Percentiles rank a stretch among this genome's conserved stretches.
phyloP scores from a whole-genome alignment of 345 rosid genomes.

The Physaria fendleri region DNA sequence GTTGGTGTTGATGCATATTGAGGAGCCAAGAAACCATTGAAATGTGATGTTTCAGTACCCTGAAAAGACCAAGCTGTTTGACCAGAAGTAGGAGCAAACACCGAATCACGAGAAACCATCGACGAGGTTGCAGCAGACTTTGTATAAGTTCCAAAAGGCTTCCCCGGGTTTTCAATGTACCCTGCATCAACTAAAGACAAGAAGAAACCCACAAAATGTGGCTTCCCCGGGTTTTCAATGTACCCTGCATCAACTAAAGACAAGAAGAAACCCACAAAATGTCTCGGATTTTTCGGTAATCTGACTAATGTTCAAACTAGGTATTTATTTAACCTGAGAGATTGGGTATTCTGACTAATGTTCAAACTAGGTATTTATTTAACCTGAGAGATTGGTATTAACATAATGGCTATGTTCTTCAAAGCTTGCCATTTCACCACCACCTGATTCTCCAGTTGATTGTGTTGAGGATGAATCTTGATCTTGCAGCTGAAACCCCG shows the following conservation, averaged over 20 bases:
- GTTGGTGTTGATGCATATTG: slow-evolving; percentile 39
- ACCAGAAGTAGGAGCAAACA: slow-evolving; percentile 35
- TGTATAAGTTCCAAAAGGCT: slow-evolving; percentile 32
- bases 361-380: background rate
- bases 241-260: slow-evolving; percentile 35
- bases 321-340: slow-evolving; percentile 17
- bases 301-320: background rate
- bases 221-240: background rate
- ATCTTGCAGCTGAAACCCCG: slow-evolving; percentile 38
- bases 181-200: slow-evolving; percentile 33
- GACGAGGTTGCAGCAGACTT: slow-evolving; percentile 29
- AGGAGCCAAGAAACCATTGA: slow-evolving; percentile 39
- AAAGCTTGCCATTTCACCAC: slow-evolving; percentile 42
- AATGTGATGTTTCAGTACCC: slow-evolving; percentile 41
- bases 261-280: background rate
- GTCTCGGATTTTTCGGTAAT: background rate
- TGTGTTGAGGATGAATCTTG: slow-evolving; percentile 62
- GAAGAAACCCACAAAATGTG: background rate
- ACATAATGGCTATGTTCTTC: slow-evolving; percentile 31
- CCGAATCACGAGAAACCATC: slow-evolving; percentile 40
- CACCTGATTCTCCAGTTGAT: slow-evolving; percentile 56
- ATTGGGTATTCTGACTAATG: background rate
- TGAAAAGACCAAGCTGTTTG: slow-evolving; percentile 33
- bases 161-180: slow-evolving; percentile 27
- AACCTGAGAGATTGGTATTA: slow-evolving; percentile 28